Evolutionary conservation across 1,284 basidiomycete species (phyloP), one percentile per base, ranked within the genome.

Genomic region (Malassezia equina): DNA sequence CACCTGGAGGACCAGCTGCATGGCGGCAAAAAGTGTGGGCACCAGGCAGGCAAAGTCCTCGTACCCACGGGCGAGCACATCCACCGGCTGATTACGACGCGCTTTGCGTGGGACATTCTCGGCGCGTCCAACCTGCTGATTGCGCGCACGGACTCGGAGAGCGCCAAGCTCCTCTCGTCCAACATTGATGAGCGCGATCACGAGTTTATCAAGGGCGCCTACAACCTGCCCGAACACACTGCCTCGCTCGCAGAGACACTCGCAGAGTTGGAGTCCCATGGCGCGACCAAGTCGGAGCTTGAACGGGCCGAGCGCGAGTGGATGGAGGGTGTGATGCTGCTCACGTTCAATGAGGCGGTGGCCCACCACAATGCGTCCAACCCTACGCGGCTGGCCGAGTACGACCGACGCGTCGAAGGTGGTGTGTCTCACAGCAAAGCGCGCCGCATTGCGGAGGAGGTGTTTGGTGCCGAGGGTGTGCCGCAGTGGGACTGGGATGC

Each of bases 401-500:
- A 74, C 59, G 77, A 81, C 51, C 77, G 80, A 8, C 90, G 86
- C 73, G 77, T 81, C 23, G 74, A 78, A 4, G 70, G 76, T 15
- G 85, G 84, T 27, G 84, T 85, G 66, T 86, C 88, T 31, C 86
- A 85, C 70, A 76, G 78, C 8, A 84, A 88, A 59, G 85, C 87
- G 8, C 81, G 86, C 1, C 78, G 78, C 17, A 79, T 86, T 54
- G 89, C 88, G 13, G 79, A 79, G 47, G 83, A 85, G 45, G 81
- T 90, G 39, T 77, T 88, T 39, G 86, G 85, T 36, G 78, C 81
- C 47, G 80, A 68, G 24, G 64, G 63, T 44, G 67, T 73, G 9
- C 71, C 91, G 13, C 83, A 80, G 71, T 94, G 90, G 89, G 83
- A 88, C 75, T 90, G 87, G 81, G 88, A 93, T 84, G 86, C 84